A percentile compares a stretch with the other conserved stretches of the same genome.
Conservation (phyloP, 345 rosid species). For the Heritiera fomes region DNA sequence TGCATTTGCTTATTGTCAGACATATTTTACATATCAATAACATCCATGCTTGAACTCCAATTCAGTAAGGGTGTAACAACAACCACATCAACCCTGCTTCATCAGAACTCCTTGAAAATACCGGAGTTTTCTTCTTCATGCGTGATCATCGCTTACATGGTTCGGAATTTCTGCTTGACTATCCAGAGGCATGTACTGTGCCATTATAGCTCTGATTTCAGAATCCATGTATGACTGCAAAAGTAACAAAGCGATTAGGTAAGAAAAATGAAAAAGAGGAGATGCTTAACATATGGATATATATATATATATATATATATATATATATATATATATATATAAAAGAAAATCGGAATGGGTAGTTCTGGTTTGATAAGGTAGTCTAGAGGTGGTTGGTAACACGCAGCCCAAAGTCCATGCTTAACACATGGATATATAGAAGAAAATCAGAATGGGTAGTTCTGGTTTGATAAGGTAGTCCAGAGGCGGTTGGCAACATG, state of each 20-base stretch:
- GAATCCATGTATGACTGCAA: slow-evolving; percentile 96
- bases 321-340: not conserved
- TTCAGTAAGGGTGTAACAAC: not conserved
- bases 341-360: not conserved
- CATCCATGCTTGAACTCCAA: slow-evolving; percentile 22
- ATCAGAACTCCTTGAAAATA: slow-evolving; percentile 11
- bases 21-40: slow-evolving; percentile 22
- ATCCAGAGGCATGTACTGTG: slow-evolving; percentile 96
- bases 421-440: not conserved
- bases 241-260: slow-evolving; percentile 12
- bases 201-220: slow-evolving; percentile 97
- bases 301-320: no score
- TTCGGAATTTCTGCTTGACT: slow-evolving; percentile 75
- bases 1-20: slow-evolving; percentile 29
- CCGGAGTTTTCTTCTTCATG: slow-evolving; percentile 34
- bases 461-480: not conserved
- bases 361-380: not conserved
- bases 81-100: slow-evolving; percentile 12
- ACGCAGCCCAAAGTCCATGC: not conserved
- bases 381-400: no score
- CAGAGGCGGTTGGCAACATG: not conserved
- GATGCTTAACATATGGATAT: not conserved
- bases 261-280: not conserved
- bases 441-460: not conserved
- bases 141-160: slow-evolving; percentile 56